Conservation (phyloP, 1,284 basidiomycete species). For the Cutaneotrichosporon mucoides region DNA sequence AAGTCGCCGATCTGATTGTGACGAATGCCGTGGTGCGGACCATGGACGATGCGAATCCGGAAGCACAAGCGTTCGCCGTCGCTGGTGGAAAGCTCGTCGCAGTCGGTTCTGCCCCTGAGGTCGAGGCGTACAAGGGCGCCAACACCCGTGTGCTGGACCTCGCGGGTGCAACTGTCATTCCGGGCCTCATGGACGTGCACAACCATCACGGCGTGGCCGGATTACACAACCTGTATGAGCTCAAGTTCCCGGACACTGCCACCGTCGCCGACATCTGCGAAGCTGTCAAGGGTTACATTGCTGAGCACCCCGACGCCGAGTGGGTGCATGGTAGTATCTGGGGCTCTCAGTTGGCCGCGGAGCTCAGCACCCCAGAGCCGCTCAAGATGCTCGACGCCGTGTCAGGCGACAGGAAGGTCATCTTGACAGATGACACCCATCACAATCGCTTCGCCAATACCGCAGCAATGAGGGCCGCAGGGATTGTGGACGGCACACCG, state of each 20-base stretch:
- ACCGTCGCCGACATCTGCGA: constrained; percentile 3
- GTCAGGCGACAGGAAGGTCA: constrained; percentile 1
- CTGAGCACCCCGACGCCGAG: neutral
- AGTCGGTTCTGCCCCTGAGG: neutral
- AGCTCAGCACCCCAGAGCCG: neutral
- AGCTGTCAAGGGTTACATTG: neutral
- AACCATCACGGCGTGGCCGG: constrained; percentile 5
- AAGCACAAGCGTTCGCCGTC: neutral
- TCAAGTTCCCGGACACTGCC: constrained; percentile 3
- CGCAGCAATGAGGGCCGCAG: neutral
- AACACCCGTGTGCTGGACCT: neutral
- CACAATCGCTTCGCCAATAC: constrained; percentile 4
- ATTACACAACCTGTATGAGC: neutral
- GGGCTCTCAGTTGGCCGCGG: neutral
- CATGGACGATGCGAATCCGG: constrained; percentile 1
- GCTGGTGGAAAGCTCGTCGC: neutral
- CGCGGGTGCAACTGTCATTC: neutral
- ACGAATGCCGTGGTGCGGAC: constrained; percentile 6
- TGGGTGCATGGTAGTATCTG: constrained; percentile 7
- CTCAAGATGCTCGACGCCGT: neutral
- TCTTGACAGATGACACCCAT: constrained; percentile 4
- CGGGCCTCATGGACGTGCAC: constrained; percentile 9
- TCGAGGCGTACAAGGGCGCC: neutral
- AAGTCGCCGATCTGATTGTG: constrained; percentile 2
- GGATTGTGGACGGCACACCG: neutral